These are phyloP conservation scores for Emericellopsis atlantica DNA, from an alignment of 2,329 filamentous ascomycete genomes.

Conservation along the genomic window DNA sequence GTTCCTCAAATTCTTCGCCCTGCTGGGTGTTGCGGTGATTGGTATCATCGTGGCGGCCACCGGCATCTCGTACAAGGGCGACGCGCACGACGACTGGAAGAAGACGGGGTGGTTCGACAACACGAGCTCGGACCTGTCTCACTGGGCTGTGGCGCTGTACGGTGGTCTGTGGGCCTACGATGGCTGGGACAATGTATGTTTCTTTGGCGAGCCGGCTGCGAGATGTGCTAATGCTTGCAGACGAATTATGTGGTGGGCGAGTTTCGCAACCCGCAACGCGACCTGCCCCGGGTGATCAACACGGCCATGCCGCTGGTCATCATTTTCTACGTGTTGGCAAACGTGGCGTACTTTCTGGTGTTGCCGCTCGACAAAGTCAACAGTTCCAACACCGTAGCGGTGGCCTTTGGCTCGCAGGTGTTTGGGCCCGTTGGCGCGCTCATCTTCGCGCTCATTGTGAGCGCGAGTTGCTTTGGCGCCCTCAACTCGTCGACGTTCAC, in stretches of 20 bases:
- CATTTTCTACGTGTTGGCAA: conserved; percentile 77
- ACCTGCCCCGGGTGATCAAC: conserved; percentile 89
- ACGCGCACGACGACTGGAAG: conserved; percentile 78
- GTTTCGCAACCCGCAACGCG: conserved; percentile 80
- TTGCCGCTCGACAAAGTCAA: conserved; percentile 72
- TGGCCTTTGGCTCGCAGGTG: conserved; percentile 81
- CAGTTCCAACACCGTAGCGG: conserved; percentile 86
- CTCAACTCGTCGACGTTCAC: conserved; percentile 94
- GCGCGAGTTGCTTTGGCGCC: conserved; percentile 84
- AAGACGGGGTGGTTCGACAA: conserved; percentile 77
- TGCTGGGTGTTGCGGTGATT: conserved; percentile 74
- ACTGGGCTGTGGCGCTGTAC: conserved; percentile 90
- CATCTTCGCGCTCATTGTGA: conserved; percentile 77
- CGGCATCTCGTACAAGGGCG: conserved; percentile 64
- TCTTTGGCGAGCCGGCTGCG: neutral
- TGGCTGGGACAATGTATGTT: conserved; percentile 90
- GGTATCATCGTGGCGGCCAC: conserved; percentile 84
- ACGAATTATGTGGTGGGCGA: conserved; percentile 97
- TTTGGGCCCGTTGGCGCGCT: conserved; percentile 77
- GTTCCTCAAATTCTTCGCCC: conserved; percentile 89
- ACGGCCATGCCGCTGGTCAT: conserved; percentile 95
- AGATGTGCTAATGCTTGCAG: conserved; percentile 29
- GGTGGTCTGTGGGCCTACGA: conserved; percentile 97
- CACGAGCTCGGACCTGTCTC: conserved; percentile 66
- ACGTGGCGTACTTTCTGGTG: conserved; percentile 88